phyloP scores from a whole-genome alignment of 1,284 basidiomycete genomes.

The Tilletia horrida region DNA sequence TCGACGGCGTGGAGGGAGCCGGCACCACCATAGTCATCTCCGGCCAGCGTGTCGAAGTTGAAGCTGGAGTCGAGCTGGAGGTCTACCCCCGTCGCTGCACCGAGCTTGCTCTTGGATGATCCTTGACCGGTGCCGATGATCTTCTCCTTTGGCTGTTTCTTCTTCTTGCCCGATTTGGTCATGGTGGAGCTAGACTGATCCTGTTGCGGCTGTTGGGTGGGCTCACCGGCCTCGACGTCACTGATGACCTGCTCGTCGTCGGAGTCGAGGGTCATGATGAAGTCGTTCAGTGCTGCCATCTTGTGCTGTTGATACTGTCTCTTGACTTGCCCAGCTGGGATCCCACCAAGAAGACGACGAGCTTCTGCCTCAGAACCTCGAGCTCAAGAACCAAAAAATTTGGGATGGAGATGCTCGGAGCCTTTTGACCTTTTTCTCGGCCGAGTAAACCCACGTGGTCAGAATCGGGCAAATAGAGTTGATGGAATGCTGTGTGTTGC shows the following conservation, averaged over 20 bases:
- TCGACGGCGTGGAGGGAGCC: constrained; percentile 20
- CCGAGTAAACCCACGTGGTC: not conserved
- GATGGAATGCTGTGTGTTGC: too few relatives aligned
- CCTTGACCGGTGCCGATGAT: constrained; percentile 33
- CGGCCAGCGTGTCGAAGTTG: constrained; percentile 36
- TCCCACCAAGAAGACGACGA: not conserved
- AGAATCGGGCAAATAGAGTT: not conserved
- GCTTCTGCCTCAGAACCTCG: too few relatives aligned
- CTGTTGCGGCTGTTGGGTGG: not conserved
- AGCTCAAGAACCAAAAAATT: constrained; percentile 6
- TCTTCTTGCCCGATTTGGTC: not conserved
- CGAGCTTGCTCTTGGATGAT: not conserved
- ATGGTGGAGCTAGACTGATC: too few relatives aligned
- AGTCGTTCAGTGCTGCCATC: constrained; percentile 31
- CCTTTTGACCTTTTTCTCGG: not conserved
- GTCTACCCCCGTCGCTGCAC: constrained; percentile 19
- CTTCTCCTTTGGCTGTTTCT: constrained; percentile 40
- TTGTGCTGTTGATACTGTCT: not conserved
- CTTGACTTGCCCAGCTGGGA: too few relatives aligned
- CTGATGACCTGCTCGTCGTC: constrained; percentile 40
- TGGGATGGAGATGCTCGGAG: not conserved
- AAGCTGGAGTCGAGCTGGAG: constrained; percentile 41
- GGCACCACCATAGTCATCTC: constrained; percentile 27
- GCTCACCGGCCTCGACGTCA: constrained; percentile 24
- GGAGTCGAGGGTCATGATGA: constrained; percentile 53